Evolutionary conservation across 129 eudicot species (phyloP), one percentile per base, ranked within the genome.

Genomic region (Helianthus tuberosus): DNA sequence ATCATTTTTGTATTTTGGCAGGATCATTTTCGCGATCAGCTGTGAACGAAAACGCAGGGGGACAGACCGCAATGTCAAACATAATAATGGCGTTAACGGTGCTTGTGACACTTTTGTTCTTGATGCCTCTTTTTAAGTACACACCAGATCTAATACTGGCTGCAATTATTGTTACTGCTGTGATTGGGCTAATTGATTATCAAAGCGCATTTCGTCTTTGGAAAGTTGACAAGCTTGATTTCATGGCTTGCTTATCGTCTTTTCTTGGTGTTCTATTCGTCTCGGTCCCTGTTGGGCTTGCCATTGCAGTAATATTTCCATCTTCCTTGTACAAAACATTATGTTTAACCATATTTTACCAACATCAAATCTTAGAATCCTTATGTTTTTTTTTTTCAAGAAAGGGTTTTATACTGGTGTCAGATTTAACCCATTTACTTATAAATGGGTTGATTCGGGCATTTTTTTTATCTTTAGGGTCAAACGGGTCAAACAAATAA

Each of bases 11-110:
- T 39, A 1, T 27, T 27, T 27, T 27, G 74, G 74, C 81, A 89
- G 98, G 99, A 13, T 91, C 99, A 36, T 95, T 95, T 89, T 95
- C 99, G 8, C 84, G 99, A 52, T 95, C 99, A 43, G 99, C 99
- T 39, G 92, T 95, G 72, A 95, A 89, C 50, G 89, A 91, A 53
- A 95, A 95, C 48, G 99, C 99, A 1, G 99, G 99, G 65, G 99
- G 89, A 1, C 78, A 87, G 77, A 75, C 96, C 1, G 94, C 83
- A 5, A 84, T 95, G 49, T 95, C 99, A 66, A 95, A 95, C 80
- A 71, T 95, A 46, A 68, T 95, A 55, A 87, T 95, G 99, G 93
- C 99, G 11, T 49, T 91, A 65, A 75, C 97, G 0, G 96, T 95
- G 59, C 87, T 91, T 0, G 66, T 95, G 44, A 95, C 99, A 4